Evolutionary conservation across 257 asterid genomes (phyloP).

Genomic region (Fraxinus cuspidata): DNA sequence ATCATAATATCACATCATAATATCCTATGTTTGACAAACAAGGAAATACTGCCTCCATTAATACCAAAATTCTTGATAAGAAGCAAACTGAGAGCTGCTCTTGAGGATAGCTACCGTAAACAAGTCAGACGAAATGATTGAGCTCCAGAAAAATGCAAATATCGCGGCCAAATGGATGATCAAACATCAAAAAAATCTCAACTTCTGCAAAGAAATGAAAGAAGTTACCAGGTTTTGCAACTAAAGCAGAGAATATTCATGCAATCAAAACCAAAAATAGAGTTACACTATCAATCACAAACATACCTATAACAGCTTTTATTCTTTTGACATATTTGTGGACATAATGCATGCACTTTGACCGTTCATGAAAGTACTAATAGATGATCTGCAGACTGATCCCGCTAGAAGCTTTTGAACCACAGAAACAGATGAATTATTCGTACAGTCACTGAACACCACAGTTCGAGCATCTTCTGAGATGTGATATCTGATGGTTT

Average conservation of each 20-base stretch:
- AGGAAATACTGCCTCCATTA: neutral
- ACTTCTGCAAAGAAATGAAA: neutral
- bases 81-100: neutral
- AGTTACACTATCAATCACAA: neutral
- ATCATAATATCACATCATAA: neutral
- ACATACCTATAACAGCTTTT: neutral
- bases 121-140: neutral
- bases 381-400: conserved; percentile 38
- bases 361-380: conserved; percentile 6
- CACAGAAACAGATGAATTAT: conserved; percentile 33
- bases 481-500: conserved; percentile 43
- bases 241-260: neutral
- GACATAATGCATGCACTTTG: conserved; percentile 15
- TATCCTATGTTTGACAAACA: neutral
- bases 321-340: neutral
- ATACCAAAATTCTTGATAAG: neutral
- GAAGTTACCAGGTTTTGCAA: neutral
- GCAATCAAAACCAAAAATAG: neutral
- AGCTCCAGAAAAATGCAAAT: neutral
- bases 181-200: neutral
- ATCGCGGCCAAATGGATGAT: neutral
- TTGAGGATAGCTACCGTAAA: neutral
- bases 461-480: conserved; percentile 52
- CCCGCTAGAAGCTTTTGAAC: conserved; percentile 42
- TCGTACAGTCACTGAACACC: conserved; percentile 56